Percentiles rank a stretch among this genome's conserved stretches.
Evolutionary conservation across 164 flowering plant genomes (phyloP).

Genomic region (Sextonia rubra): DNA sequence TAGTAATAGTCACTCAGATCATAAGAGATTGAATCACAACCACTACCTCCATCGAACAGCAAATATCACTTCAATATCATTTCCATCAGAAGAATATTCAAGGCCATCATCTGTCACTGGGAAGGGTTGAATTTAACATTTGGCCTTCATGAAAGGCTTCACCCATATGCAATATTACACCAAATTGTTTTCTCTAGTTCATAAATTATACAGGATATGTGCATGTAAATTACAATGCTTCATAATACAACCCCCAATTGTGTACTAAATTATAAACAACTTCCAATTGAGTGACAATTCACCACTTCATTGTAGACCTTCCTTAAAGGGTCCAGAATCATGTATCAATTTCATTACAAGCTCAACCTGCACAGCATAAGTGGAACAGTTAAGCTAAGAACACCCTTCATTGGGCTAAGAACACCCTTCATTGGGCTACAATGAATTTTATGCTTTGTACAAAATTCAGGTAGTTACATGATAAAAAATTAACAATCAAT

Average conservation of each 20-base stretch:
- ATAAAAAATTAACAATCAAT: background rate
- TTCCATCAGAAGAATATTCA: too few species aligned
- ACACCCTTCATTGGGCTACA: background rate
- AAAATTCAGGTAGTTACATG: background rate
- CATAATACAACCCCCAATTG: background rate
- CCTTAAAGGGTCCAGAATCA: constrained; percentile 91
- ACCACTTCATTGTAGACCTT: constrained; percentile 25
- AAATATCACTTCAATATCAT: too few species aligned
- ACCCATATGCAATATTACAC: too few species aligned
- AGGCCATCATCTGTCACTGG: too few species aligned
- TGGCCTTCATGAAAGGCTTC: too few species aligned
- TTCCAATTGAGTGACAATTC: background rate
- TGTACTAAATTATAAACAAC: background rate
- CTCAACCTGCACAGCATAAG: constrained; percentile 46
- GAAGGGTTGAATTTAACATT: too few species aligned
- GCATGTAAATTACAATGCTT: background rate
- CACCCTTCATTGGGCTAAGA: background rate
- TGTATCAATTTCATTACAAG: constrained; percentile 58
- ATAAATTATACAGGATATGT: background rate
- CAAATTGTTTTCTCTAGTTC: too few species aligned
- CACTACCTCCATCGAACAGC: too few species aligned
- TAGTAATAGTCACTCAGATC: too few species aligned
- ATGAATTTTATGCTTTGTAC: background rate
- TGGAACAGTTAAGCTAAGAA: background rate
- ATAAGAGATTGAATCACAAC: too few species aligned